Percentiles rank a stretch among this genome's conserved stretches.
These are phyloP conservation scores for Cadophora sp. DNA, from an alignment of 2,329 filamentous ascomycete genomes.

Conservation along the genomic window DNA sequence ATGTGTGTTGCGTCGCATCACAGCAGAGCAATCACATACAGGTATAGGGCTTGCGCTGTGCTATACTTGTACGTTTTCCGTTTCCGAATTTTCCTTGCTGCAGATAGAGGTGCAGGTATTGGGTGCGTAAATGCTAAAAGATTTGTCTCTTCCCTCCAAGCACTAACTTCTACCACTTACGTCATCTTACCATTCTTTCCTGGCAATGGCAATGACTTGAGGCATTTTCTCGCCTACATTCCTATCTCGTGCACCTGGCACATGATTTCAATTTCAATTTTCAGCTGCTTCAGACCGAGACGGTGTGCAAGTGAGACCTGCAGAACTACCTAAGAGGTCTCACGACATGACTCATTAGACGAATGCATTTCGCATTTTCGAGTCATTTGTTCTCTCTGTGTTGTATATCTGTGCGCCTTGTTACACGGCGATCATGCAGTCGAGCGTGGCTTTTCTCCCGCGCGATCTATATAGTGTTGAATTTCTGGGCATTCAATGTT, in stretches of 20 bases:
- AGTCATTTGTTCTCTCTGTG: not conserved
- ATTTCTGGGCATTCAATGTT: not conserved
- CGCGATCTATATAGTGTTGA: not conserved
- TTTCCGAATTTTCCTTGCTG: constrained; percentile 8
- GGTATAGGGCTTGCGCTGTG: not conserved
- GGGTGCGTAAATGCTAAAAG: constrained; percentile 1
- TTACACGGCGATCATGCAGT: not conserved
- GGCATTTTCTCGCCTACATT: not conserved
- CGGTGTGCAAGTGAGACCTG: not conserved
- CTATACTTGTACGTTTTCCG: not conserved
- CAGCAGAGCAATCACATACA: no score
- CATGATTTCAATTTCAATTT: not conserved
- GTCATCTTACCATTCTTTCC: not conserved
- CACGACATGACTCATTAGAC: not conserved
- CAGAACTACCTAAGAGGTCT: not conserved
- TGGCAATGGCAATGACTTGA: not conserved
- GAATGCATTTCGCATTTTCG: not conserved
- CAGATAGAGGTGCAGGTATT: not conserved
- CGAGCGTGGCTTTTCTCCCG: not conserved
- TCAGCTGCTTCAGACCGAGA: not conserved
- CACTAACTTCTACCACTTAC: not conserved
- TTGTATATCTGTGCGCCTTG: not conserved
- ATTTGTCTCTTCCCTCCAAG: not conserved
- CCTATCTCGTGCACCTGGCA: not conserved
- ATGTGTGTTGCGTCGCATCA: not conserved